phyloP scores from a whole-genome alignment of 1,284 basidiomycete genomes.

The Anthracocystis walkeri region DNA sequence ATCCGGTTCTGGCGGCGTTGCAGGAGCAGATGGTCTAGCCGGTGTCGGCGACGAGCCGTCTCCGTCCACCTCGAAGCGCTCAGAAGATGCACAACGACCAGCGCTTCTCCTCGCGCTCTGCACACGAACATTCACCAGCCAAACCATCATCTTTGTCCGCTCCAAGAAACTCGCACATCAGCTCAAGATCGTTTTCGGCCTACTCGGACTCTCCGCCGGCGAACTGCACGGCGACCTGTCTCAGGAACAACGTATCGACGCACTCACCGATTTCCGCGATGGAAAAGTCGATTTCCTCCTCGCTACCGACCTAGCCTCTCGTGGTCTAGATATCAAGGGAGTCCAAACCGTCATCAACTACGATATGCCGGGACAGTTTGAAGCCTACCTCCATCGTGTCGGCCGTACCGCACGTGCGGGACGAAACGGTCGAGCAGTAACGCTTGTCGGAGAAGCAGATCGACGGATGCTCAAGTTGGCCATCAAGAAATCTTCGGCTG shows the following conservation, averaged over 20 bases:
- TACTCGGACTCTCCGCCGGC: constrained; percentile 85
- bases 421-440: constrained; percentile 77
- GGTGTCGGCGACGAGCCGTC: constrained; percentile 84
- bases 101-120: constrained; percentile 89
- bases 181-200: constrained; percentile 91
- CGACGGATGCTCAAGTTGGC: constrained; percentile 96
- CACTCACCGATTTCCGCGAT: constrained; percentile 84
- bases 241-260: constrained; percentile 94
- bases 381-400: constrained; percentile 96
- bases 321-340: constrained; percentile 97
- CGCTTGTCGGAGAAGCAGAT: constrained; percentile 94
- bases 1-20: constrained; percentile 31
- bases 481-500: constrained; percentile 86
- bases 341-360: constrained; percentile 96
- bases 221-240: constrained; percentile 97
- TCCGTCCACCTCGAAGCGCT: constrained; percentile 48
- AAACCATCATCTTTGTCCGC: constrained; percentile 98
- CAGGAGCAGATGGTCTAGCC: constrained; percentile 74
- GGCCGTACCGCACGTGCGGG: constrained; percentile 72
- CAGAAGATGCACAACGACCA: constrained; percentile 95
- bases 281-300: constrained; percentile 85
- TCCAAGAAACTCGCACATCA: constrained; percentile 98
- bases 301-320: constrained; percentile 97
- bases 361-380: constrained; percentile 95
- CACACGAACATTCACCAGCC: constrained; percentile 83